phyloP scores from a whole-genome alignment of 306 rosid genomes.

The Pyrus betulifolia region DNA sequence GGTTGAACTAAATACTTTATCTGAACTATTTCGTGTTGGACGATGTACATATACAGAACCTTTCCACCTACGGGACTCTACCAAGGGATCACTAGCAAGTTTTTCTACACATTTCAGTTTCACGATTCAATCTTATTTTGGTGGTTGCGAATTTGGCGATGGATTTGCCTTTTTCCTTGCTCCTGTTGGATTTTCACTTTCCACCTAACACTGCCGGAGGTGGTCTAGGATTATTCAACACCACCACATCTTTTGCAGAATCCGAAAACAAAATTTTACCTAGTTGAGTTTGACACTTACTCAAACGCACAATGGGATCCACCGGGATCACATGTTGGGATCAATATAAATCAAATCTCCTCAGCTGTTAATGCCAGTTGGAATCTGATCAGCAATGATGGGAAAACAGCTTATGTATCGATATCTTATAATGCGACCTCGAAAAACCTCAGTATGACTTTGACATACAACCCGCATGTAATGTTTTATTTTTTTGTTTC shows the following conservation, averaged over 20 bases:
- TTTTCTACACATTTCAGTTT: constrained; percentile 13
- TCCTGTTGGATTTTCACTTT: neutral
- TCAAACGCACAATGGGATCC: neutral
- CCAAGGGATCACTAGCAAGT: neutral
- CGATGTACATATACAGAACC: neutral
- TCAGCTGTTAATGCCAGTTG: neutral
- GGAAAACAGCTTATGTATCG: neutral
- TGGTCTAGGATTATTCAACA: neutral
- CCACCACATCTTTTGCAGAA: neutral
- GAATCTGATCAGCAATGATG: neutral
- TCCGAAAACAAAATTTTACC: constrained; percentile 2
- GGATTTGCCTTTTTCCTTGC: constrained; percentile 20
- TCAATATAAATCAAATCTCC: neutral
- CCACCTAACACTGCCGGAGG: constrained; percentile 7
- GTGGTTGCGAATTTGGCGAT: neutral
- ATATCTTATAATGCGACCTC: constrained; percentile 14
- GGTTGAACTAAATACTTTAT: neutral
- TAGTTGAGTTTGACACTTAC: constrained; percentile 17
- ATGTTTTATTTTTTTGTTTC: too few species aligned
- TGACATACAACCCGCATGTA: neutral
- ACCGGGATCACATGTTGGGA: neutral
- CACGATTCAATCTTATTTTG: neutral
- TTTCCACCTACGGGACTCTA: constrained; percentile 9
- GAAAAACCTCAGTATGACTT: constrained; percentile 1
- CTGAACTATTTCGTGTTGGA: neutral